phyloP scores from a whole-genome alignment of 352 stramenopile species.

The Peronospora destructor region DNA sequence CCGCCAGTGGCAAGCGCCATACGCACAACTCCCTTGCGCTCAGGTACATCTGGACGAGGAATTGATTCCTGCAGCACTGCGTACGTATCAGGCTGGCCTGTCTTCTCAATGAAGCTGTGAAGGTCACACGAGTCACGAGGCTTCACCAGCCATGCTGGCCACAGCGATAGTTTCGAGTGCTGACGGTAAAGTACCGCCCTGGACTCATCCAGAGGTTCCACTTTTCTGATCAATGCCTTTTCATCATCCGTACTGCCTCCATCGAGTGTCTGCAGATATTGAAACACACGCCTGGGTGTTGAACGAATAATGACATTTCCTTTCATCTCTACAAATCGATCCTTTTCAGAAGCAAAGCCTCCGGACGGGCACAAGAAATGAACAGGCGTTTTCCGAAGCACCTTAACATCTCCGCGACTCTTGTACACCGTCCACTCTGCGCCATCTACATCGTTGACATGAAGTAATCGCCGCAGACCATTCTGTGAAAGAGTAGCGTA shows the following conservation, averaged over 20 bases:
- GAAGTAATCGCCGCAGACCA: conserved; percentile 46
- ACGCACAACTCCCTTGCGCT: conserved; percentile 57
- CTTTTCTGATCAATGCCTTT: conserved; percentile 33
- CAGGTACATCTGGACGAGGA: conserved; percentile 53
- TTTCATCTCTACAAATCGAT: conserved; percentile 75
- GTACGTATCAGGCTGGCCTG: conserved; percentile 51
- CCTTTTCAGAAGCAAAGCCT: conserved; percentile 26
- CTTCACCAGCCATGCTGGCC: conserved; percentile 73
- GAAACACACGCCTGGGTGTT: conserved; percentile 45
- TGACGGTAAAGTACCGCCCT: conserved; percentile 60
- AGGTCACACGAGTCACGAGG: conserved; percentile 74
- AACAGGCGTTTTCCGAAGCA: conserved; percentile 36
- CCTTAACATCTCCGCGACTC: conserved; percentile 23
- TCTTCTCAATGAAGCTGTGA: conserved; percentile 71
- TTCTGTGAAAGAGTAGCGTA: conserved; percentile 57
- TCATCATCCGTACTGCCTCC: conserved; percentile 28
- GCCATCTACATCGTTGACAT: conserved; percentile 29
- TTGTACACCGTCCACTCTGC: conserved; percentile 48
- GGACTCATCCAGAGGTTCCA: conserved; percentile 62
- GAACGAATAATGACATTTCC: conserved; percentile 41
- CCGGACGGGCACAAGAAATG: conserved; percentile 26
- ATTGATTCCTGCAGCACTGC: conserved; percentile 66
- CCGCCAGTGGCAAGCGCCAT: conserved; percentile 71
- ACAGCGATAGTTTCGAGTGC: conserved; percentile 67
- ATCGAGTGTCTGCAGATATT: conserved; percentile 58